A percentile compares a stretch with the other conserved stretches of the same genome.
Conservation (phyloP, 2,329 filamentous ascomycete species). For the Ophiocordyceps polyrhachis-furcata region DNA sequence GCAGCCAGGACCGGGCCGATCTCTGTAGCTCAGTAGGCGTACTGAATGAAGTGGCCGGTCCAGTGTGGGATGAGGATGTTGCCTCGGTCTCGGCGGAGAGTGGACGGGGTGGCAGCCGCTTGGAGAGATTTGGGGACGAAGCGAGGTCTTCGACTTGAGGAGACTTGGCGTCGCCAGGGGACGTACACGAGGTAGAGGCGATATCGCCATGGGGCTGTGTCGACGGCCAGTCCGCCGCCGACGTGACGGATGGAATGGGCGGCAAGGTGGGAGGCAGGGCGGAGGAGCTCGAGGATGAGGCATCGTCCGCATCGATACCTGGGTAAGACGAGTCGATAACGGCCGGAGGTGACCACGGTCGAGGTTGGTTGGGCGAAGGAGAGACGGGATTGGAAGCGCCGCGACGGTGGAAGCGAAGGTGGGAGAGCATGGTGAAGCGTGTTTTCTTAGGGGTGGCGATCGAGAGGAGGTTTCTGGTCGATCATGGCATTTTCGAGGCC, state of each 20-base stretch:
- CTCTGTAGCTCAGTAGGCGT: conserved; percentile 31
- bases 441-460: neutral
- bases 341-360: conserved; percentile 15
- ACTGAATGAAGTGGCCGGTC: conserved; percentile 11
- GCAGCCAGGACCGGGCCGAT: conserved; percentile 20
- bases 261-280: conserved; percentile 28
- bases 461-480: neutral
- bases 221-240: conserved; percentile 8
- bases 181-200: conserved; percentile 25
- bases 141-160: neutral
- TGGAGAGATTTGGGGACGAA: neutral
- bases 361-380: conserved; percentile 28
- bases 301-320: conserved; percentile 21
- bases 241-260: conserved; percentile 29
- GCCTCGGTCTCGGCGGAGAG: neutral
- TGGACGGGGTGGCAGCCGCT: neutral
- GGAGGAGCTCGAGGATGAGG: conserved; percentile 16
- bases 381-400: conserved; percentile 36
- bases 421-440: conserved; percentile 24
- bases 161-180: conserved; percentile 19
- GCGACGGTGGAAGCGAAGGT: conserved; percentile 39
- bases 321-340: conserved; percentile 20
- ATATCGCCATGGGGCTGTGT: neutral
- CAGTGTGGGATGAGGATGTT: conserved; percentile 10
- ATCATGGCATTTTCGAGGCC: neutral